Evolutionary conservation across 1,284 basidiomycete species (phyloP).

Genomic region (Fistulinella staudtii): DNA sequence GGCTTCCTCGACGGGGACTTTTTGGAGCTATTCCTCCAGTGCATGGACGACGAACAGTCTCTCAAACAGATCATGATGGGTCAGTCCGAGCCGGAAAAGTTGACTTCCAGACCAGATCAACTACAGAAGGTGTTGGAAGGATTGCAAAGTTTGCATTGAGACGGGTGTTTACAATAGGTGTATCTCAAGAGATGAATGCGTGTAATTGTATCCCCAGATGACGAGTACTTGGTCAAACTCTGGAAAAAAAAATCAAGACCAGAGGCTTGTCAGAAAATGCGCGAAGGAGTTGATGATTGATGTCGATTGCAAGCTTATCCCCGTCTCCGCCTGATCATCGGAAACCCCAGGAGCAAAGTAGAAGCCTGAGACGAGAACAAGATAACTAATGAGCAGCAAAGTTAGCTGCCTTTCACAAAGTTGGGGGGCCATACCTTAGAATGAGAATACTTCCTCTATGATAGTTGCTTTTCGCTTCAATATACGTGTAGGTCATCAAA

Average conservation of each 20-base stretch:
- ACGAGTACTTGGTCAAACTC: not conserved
- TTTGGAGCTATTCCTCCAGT: constrained; percentile 62
- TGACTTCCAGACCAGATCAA: constrained; percentile 43
- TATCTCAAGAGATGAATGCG: constrained; percentile 15
- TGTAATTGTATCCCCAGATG: constrained; percentile 12
- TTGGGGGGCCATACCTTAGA: constrained; percentile 57
- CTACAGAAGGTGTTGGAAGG: constrained; percentile 53
- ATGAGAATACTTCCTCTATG: constrained; percentile 92
- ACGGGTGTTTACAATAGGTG: constrained; percentile 6
- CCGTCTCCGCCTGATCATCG: constrained; percentile 21
- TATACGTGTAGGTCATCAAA: constrained; percentile 98
- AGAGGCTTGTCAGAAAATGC: constrained; percentile 15
- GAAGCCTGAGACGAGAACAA: constrained; percentile 58
- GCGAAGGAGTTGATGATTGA: too few relatives aligned
- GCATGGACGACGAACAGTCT: constrained; percentile 34
- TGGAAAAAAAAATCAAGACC: constrained; percentile 21
- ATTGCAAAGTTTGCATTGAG: constrained; percentile 61
- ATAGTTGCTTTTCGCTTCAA: constrained; percentile 97
- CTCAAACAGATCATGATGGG: constrained; percentile 51
- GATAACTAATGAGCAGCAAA: constrained; percentile 39
- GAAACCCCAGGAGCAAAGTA: constrained; percentile 47
- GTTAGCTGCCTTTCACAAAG: constrained; percentile 2
- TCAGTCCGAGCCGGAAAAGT: constrained; percentile 48
- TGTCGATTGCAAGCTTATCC: not conserved
- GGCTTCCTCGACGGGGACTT: constrained; percentile 93